phyloP scores from a whole-genome alignment of 164 flowering plant species.

The Malania oleifera region DNA sequence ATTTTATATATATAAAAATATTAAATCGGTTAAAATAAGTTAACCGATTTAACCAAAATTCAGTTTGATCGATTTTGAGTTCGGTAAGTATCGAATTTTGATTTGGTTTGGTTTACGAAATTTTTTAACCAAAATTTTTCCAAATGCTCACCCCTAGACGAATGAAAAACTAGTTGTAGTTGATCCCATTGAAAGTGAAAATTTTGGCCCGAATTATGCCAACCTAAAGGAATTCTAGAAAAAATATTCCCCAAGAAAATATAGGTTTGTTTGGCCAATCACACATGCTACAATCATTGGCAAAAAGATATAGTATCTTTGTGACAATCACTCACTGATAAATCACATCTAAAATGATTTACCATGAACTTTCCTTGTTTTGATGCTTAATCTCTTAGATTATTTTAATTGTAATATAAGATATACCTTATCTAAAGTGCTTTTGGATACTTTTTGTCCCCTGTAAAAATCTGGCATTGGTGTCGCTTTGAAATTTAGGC shows the following conservation, averaged over 20 bases:
- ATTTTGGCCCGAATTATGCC: neutral
- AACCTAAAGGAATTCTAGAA: neutral
- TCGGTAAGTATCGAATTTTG: too few species aligned
- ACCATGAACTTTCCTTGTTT: neutral
- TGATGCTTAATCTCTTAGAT: neutral
- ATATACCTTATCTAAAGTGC: slow-evolving; percentile 34
- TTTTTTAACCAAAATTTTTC: too few species aligned
- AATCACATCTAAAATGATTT: neutral
- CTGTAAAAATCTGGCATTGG: slow-evolving; percentile 31
- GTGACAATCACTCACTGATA: neutral
- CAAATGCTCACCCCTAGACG: neutral
- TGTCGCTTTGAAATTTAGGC: slow-evolving; percentile 43
- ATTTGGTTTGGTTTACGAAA: too few species aligned
- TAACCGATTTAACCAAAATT: too few species aligned
- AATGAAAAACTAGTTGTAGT: neutral
- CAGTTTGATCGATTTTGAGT: too few species aligned
- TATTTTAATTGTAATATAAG: neutral
- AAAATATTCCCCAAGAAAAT: neutral
- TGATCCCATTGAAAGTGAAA: neutral
- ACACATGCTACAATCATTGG: neutral
- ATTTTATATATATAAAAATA: too few species aligned
- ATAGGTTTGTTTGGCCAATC: neutral
- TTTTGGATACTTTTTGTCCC: slow-evolving; percentile 26
- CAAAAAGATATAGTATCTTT: neutral
- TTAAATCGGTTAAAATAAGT: too few species aligned